Percentiles rank a stretch among this genome's conserved stretches.
Evolutionary conservation across 176 grass and related monocot species (phyloP).

Genomic region (Urochloa ruziziensis): DNA sequence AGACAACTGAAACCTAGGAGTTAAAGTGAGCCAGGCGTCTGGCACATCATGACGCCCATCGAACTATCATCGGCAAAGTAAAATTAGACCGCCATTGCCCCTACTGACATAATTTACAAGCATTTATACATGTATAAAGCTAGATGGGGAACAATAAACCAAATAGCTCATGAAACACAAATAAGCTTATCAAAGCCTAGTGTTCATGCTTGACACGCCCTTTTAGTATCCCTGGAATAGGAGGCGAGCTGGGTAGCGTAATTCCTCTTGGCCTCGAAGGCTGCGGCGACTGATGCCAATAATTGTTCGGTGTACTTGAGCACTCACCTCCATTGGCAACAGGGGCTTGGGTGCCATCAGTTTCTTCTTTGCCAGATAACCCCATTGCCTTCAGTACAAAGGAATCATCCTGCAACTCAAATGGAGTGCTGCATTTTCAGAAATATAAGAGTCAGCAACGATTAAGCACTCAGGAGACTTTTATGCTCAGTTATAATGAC

Average conservation of each 20-base stretch:
- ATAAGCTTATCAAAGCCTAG: slow-evolving; percentile 2
- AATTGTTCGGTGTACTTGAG: slow-evolving; percentile 42
- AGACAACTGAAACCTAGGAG: neutral
- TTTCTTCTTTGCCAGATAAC: slow-evolving; percentile 63
- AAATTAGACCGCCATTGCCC: slow-evolving; percentile 30
- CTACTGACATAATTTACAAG: slow-evolving; percentile 51
- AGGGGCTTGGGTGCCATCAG: slow-evolving; percentile 22
- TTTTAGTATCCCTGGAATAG: slow-evolving; percentile 94
- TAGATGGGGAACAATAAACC: slow-evolving; percentile 24
- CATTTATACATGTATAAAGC: slow-evolving; percentile 45
- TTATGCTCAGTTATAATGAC: neutral
- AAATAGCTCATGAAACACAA: slow-evolving; percentile 20
- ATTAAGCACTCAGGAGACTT: neutral
- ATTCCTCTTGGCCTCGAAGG: slow-evolving; percentile 34
- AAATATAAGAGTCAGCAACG: slow-evolving; percentile 27
- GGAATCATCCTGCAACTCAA: slow-evolving; percentile 91
- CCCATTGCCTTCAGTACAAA: slow-evolving; percentile 95
- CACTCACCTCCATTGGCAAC: slow-evolving; percentile 61
- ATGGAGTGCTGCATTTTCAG: slow-evolving; percentile 80
- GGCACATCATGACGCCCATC: slow-evolving; percentile 14
- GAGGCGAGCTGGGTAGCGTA: slow-evolving; percentile 46
- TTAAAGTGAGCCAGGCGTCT: neutral
- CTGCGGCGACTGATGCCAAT: slow-evolving; percentile 46
- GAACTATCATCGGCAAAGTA: slow-evolving; percentile 22
- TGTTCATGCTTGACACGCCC: slow-evolving; percentile 83